Evolutionary conservation across 495 filamentous ascomycete species (phyloP), one percentile per base, ranked within the genome.

Genomic region (Penicillium cinerascens): DNA sequence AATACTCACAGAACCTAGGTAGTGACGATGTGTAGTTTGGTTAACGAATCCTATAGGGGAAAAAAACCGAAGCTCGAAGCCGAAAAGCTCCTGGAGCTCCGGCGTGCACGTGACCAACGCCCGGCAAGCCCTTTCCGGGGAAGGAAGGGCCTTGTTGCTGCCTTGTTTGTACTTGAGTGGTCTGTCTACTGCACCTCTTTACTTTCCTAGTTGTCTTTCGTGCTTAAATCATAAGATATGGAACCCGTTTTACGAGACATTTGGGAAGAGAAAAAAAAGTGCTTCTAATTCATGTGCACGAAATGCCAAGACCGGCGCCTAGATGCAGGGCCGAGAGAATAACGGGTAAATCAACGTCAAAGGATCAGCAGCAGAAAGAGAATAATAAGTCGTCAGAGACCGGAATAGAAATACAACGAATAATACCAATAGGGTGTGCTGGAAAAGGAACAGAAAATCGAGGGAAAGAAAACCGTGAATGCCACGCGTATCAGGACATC

Each of bases 401-500:
- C 33, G 38, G 39, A 37, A 47, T 26, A 42, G 29, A 45, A 47
- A 55, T 47, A 52, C 44, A 58, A 58, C 21, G 41, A 50, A 53
- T 45, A 41, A n/a, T 38, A 7, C 11, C 26, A 47, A 43, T 33
- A 20, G 11, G 8, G 41, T 15, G 43, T 6, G 18, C 4, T 2
- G 37, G n/a, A 16, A 18, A 18, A 49, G 41, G 17, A 58, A 50
- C n/a, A 50, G 35, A 40, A n/a, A 58, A 51, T 29, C 23, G 35
- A 29, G 43, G 41, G 41, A 58, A 44, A 52, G 49, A 55, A 47
- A 52, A 64, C 49, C 56, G 63, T 58, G 48, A 65, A 58, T 62
- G 64, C 59, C 64, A 61, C 60, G 61, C 58, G 54, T 57, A 61
- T 63, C 60, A 70, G 69, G 65, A 61, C 52, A 58, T 72, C 71